Conservation (phyloP, 108 stramenopile genomes). For the Nitzschia sp. region DNA sequence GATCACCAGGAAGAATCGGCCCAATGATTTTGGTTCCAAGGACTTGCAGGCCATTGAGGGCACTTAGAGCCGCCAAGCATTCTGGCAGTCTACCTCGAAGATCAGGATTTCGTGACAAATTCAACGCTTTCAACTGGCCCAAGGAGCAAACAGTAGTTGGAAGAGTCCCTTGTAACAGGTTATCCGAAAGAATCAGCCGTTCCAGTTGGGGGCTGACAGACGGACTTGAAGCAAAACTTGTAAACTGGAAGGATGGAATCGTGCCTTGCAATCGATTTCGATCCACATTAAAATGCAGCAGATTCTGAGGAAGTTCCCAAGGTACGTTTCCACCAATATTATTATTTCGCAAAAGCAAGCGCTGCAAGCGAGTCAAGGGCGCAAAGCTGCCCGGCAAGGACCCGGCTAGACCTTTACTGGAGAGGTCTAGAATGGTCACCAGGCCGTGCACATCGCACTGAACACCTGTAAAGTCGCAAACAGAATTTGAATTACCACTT, state of each 20-base stretch:
- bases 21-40: background rate
- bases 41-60: background rate
- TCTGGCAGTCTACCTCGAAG: slow-evolving; percentile 7
- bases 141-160: slow-evolving; percentile 4
- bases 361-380: slow-evolving; percentile 1
- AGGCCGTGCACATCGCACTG: background rate
- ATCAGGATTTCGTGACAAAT: slow-evolving; percentile 10
- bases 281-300: slow-evolving; percentile 6
- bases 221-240: background rate
- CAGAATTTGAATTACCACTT: background rate
- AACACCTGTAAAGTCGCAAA: slow-evolving; percentile 6
- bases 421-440: background rate
- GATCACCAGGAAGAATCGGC: background rate
- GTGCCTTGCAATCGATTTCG: slow-evolving; percentile 3
- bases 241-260: slow-evolving; percentile 1
- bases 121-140: slow-evolving; percentile 1
- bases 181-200: slow-evolving; percentile 13
- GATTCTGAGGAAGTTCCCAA: background rate
- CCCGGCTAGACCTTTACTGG: background rate
- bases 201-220: background rate
- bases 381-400: background rate
- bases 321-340: slow-evolving; percentile 3
- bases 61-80: background rate
- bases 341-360: slow-evolving; percentile 4
- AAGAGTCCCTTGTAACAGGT: background rate